Evolutionary conservation across 2,329 filamentous ascomycete genomes (phyloP), one percentile per base, ranked within the genome.

Genomic region (Beauveria australis): DNA sequence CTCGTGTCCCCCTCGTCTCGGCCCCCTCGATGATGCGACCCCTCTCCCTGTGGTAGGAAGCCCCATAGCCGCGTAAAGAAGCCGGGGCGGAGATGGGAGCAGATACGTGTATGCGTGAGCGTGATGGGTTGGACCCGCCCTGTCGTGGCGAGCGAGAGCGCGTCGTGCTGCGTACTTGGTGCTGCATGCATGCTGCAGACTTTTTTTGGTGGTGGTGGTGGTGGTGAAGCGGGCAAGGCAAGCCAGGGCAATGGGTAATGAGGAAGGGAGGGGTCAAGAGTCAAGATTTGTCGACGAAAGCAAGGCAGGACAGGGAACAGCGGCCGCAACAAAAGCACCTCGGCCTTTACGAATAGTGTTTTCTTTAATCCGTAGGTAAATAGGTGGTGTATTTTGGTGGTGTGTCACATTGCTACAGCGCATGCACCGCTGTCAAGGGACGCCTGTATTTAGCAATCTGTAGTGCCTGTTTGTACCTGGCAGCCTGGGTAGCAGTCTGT

Each of bases 51-150:
- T 52, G 12, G 19, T 57, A 44, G 22, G 14, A 40, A 43, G 37
- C 53, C 51, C 51, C 51, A 26, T 41, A 16, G 18, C 41, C 41
- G 53, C 53, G 53, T 56, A 40, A 47, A 19, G 40, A 54, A 54
- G 52, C 52, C 40, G 52, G 52, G 52, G 52, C 52, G 53, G 40
- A 41, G 44, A 58, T 41, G 55, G 54, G 24, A 47, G 37, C n/a
- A 22, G n/a, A 37, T 52, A 28, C n/a, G 49, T 33, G 30, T 33
- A 24, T 52, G 49, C 49, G 49, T 52, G 49, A 22, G 30, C 16
- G 30, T 52, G 49, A 40, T 33, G 26, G 47, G 14, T 6, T 40
- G 18, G 18, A 16, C 30, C 49, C 28, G 28, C 49, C 49, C 49
- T 52, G 49, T 52, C 16, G 28, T 52, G 12, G 22, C 12, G n/a